Evolutionary conservation across 179 eudicot species (phyloP), one percentile per base, ranked within the genome.

Genomic region (Nepenthes alata): DNA sequence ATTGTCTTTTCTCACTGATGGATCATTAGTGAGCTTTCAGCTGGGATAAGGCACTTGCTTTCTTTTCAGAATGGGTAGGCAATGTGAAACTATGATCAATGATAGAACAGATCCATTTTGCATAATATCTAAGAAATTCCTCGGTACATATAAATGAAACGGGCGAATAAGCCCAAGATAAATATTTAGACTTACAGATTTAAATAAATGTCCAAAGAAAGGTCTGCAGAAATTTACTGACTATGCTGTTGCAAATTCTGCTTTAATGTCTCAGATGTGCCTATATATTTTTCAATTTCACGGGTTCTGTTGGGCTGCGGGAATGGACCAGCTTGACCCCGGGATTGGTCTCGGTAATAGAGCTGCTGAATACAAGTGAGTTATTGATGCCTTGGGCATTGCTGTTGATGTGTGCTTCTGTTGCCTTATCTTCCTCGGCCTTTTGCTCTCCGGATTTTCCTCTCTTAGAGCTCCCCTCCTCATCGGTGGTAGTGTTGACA

Each of bases 321-420:
- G 70, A 63, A 48, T 64, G 54, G 56, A 54, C 59, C 25, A 25
- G 25, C 55, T 85, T 83, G 35, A 85, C 87, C 13, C 95, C 97
- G 1, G 97, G 94, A 70, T 75, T 74, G 64, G 72, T 69, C 67
- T 82, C 83, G 9, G 75, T 59, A 34, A 82, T 58, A 3, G 88
- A 72, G 65, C 89, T 74, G 61, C 71, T 65, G 63, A 82, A 74
- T 58, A 87, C 61, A 36, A 89, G 80, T 37, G 94, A 87, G 80
- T 93, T 93, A 59, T 93, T 89, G 73, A 93, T 59, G 12, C 81
- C 77, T 66, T 93, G 98, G 16, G 77, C 59, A 69, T 89, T 89
- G 70, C 82, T 86, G 74, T 91, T 86, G 11, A 91, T 68, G 58
- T 67, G 78, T 50, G 82, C 63, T 52, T 69, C 70, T 62, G 70